Conservation (phyloP, 2,329 filamentous ascomycete species). For the Helminthosporium solani region DNA sequence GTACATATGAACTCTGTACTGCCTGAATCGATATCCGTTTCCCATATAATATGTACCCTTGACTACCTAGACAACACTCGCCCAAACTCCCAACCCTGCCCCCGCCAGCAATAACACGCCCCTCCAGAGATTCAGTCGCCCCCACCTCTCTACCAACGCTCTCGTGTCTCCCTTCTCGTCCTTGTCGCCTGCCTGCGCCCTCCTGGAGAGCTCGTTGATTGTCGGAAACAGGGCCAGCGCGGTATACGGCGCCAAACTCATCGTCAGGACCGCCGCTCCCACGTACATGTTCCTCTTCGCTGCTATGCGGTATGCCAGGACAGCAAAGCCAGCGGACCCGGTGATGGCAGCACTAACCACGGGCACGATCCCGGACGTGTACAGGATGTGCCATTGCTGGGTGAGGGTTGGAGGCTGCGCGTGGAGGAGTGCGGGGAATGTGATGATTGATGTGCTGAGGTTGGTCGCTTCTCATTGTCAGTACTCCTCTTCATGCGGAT, state of each 20-base stretch:
- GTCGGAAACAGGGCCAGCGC: slow-evolving; percentile 11
- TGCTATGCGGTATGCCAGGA: slow-evolving; percentile 12
- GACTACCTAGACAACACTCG: slow-evolving; percentile 7
- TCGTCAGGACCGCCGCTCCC: slow-evolving; percentile 12
- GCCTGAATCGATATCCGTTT: no score
- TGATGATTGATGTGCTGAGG: slow-evolving; percentile 18
- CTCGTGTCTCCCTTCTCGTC: slow-evolving; percentile 5
- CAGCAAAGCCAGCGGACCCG: slow-evolving; percentile 17
- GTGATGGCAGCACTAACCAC: slow-evolving; percentile 16
- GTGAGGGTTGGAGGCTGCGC: slow-evolving; percentile 10
- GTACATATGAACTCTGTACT: no score
- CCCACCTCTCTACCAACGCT: slow-evolving; percentile 18
- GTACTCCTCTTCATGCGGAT: no score
- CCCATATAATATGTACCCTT: no score
- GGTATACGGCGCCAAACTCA: slow-evolving; percentile 17
- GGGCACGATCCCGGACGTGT: slow-evolving; percentile 18
- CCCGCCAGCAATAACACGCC: slow-evolving; percentile 11
- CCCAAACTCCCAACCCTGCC: slow-evolving; percentile 14
- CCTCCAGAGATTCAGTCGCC: slow-evolving; percentile 14
- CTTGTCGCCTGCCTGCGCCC: slow-evolving; percentile 6
- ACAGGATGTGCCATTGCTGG: slow-evolving; percentile 23
- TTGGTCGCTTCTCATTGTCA: slow-evolving; percentile 19
- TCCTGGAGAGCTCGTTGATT: slow-evolving; percentile 7
- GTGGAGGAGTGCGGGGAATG: slow-evolving; percentile 18
- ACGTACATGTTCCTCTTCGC: slow-evolving; percentile 12